Conservation (phyloP, 2,329 filamentous ascomycete species). For the Xylariaceae sp. region DNA sequence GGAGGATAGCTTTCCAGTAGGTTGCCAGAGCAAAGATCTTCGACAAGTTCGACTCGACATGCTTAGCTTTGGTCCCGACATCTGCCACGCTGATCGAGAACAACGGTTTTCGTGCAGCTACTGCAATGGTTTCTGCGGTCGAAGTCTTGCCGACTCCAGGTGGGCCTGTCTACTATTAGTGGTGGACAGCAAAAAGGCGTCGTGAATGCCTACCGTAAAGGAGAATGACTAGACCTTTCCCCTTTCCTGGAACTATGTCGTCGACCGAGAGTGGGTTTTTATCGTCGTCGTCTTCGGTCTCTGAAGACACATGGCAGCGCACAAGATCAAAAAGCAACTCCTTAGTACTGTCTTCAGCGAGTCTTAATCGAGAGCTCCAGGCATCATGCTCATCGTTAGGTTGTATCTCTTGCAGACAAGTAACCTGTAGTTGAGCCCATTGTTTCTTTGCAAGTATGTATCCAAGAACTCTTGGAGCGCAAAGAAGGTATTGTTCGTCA, state of each 20-base stretch:
- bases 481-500: constrained; percentile 5
- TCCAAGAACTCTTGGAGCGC: constrained; percentile 5
- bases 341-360: not conserved
- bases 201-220: constrained; percentile 1
- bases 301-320: constrained; percentile 3
- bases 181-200: not conserved
- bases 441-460: constrained; percentile 4
- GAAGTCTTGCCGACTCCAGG: constrained; percentile 4
- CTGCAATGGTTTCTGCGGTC: constrained; percentile 3
- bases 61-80: constrained; percentile 6
- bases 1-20: constrained; percentile 4
- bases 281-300: not conserved
- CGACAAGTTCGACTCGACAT: constrained; percentile 3
- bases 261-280: not conserved
- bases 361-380: constrained; percentile 5
- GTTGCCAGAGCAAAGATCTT: constrained; percentile 2
- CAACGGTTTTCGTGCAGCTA: not conserved
- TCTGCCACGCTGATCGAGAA: constrained; percentile 5
- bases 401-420: not conserved
- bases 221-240: constrained; percentile 1
- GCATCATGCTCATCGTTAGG: not conserved
- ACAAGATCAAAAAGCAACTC: constrained; percentile 2
- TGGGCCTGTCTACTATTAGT: not conserved
- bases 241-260: constrained; percentile 4
- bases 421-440: constrained; percentile 5